A percentile compares a stretch with the other conserved stretches of the same genome.
phyloP scores from a whole-genome alignment of 73 alveolate genomes.

The Stentor coeruleus region DNA sequence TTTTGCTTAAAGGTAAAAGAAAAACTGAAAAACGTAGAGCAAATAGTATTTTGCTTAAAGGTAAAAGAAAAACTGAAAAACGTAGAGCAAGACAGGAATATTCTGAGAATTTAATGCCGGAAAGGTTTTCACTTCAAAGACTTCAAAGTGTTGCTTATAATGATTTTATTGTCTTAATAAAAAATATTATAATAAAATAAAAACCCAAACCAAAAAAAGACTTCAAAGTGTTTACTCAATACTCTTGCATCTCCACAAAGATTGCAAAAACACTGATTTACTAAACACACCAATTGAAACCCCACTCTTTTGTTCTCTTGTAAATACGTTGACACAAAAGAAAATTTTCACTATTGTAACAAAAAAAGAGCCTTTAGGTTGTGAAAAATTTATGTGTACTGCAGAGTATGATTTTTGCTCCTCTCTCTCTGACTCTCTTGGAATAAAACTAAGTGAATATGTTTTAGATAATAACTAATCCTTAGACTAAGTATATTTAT shows the following conservation, averaged over 20 bases:
- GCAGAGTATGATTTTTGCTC: not conserved
- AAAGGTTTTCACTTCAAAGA: not conserved
- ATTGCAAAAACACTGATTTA: not conserved
- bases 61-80: conserved; percentile 2
- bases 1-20: not conserved
- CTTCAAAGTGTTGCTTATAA: not conserved
- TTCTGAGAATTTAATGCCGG: not conserved
- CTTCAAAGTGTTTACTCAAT: not conserved
- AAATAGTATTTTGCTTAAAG: not conserved
- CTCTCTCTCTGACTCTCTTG: not conserved
- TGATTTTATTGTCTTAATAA: not conserved
- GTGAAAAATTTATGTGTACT: conserved; percentile 17
- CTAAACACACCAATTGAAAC: not conserved
- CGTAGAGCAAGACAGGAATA: not conserved
- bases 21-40: conserved; percentile 22
- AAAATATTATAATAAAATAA: too few species aligned
- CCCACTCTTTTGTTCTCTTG: not conserved
- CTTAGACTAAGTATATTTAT: too few species aligned
- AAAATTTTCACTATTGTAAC: not conserved
- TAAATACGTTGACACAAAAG: not conserved
- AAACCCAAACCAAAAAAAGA: too few species aligned
- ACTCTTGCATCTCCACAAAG: not conserved
- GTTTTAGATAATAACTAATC: too few species aligned
- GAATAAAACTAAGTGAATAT: not conserved
- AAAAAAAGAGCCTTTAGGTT: not conserved